These are phyloP conservation scores for Phialocephala sp. DNA, from an alignment of 2,329 filamentous ascomycete genomes.

Conservation along the genomic window DNA sequence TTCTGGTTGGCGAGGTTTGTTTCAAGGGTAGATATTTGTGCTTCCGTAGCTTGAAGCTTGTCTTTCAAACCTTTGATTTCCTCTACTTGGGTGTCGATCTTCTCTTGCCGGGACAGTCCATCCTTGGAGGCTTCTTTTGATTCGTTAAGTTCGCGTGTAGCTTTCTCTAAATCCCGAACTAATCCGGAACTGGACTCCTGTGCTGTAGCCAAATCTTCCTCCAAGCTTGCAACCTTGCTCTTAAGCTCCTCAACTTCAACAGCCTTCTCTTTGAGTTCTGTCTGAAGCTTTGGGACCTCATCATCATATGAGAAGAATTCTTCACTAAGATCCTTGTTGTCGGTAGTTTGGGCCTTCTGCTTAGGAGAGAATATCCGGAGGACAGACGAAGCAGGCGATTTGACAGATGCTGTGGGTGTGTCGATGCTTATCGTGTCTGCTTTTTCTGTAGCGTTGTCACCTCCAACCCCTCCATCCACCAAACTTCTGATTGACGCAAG, in stretches of 20 bases:
- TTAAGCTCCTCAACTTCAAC: slow-evolving; percentile 75
- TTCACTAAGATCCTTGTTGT: slow-evolving; percentile 54
- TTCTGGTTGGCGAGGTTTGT: slow-evolving; percentile 33
- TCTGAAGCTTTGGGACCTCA: slow-evolving; percentile 82
- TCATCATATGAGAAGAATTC: slow-evolving; percentile 94
- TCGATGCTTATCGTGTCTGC: slow-evolving; percentile 36
- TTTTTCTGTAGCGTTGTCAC: slow-evolving; percentile 29
- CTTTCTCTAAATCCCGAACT: slow-evolving; percentile 51
- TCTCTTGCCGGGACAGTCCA: slow-evolving; percentile 30
- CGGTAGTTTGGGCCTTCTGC: slow-evolving; percentile 47
- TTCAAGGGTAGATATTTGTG: slow-evolving; percentile 34
- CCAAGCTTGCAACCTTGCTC: slow-evolving; percentile 69
- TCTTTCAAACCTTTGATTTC: slow-evolving; percentile 38
- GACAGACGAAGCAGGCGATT: slow-evolving; percentile 55
- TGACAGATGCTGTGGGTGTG: slow-evolving; percentile 45
- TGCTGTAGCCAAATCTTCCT: slow-evolving; percentile 71
- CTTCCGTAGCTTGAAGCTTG: slow-evolving; percentile 37
- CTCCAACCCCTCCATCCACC: slow-evolving; percentile 39
- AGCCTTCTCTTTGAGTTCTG: slow-evolving; percentile 72
- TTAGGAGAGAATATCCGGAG: slow-evolving; percentile 56
- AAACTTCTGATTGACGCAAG: slow-evolving; percentile 58
- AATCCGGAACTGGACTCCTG: slow-evolving; percentile 74
- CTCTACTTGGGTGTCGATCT: slow-evolving; percentile 35
- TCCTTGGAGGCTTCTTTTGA: slow-evolving; percentile 65
- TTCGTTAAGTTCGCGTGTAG: slow-evolving; percentile 65